phyloP scores from a whole-genome alignment of 768 basidiomycete species.

The Psilocybe cyanescens region DNA sequence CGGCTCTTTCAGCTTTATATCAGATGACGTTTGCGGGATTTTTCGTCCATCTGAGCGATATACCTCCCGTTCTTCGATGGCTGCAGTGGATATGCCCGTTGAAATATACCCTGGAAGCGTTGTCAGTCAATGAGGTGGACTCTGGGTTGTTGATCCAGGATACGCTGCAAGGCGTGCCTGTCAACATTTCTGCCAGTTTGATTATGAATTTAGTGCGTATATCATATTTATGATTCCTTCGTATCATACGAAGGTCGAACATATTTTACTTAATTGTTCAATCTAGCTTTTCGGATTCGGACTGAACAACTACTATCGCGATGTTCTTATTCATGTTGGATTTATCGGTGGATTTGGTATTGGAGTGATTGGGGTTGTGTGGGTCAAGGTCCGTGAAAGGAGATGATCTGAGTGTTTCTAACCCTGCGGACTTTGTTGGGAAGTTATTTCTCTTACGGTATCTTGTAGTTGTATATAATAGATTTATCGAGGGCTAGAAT shows the following conservation, averaged over 20 bases:
- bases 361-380: constrained; percentile 75
- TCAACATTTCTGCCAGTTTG: constrained; percentile 76
- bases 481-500: no score
- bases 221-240: neutral
- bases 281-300: constrained; percentile 87
- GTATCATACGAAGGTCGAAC: no score
- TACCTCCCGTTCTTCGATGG: constrained; percentile 93
- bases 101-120: constrained; percentile 83
- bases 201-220: constrained; percentile 82
- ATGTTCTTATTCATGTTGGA: constrained; percentile 85
- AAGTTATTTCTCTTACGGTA: no score
- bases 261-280: constrained; percentile 4
- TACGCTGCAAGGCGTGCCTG: constrained; percentile 77
- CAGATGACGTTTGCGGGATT: constrained; percentile 93
- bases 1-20: constrained; percentile 74
- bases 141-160: constrained; percentile 87
- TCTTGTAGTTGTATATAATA: no score
- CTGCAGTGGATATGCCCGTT: constrained; percentile 89
- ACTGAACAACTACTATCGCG: constrained; percentile 81
- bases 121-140: constrained; percentile 90
- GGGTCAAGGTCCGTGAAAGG: constrained; percentile 76
- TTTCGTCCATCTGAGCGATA: constrained; percentile 84
- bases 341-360: constrained; percentile 83
- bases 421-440: no score
- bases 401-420: constrained; percentile 40